Percentiles rank a stretch among this genome's conserved stretches.
Conservation (phyloP, 2,329 filamentous ascomycete genomes). For the Penicillium polonicum region DNA sequence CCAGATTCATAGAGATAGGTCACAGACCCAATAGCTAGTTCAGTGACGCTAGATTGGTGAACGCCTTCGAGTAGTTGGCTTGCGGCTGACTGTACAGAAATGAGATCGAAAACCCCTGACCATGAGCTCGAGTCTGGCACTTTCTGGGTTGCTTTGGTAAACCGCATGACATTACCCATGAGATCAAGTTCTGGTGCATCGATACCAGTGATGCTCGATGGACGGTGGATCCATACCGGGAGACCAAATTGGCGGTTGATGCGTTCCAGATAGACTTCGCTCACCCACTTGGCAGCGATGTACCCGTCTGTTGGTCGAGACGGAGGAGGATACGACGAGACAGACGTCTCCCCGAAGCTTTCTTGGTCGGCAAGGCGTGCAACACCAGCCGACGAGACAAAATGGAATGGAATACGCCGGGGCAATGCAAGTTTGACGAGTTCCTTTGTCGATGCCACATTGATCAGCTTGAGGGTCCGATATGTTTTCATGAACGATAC, state of each 20-base stretch:
- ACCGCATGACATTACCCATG: constrained; percentile 23
- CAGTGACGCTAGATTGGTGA: constrained; percentile 3
- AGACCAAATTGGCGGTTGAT: constrained; percentile 17
- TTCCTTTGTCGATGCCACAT: constrained; percentile 28
- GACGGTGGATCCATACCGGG: constrained; percentile 34
- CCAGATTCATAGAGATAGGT: constrained; percentile 17
- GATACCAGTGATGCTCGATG: constrained; percentile 22
- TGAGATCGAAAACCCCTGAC: constrained; percentile 22
- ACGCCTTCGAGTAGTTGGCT: constrained; percentile 15
- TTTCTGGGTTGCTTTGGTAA: constrained; percentile 14
- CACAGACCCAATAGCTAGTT: not conserved
- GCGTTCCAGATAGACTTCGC: constrained; percentile 40
- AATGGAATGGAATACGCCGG: constrained; percentile 30
- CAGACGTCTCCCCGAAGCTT: constrained; percentile 17
- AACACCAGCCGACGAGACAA: constrained; percentile 29
- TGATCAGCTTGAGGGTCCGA: constrained; percentile 26
- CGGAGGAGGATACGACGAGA: constrained; percentile 25
- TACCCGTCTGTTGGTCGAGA: constrained; percentile 37
- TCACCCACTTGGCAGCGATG: constrained; percentile 41
- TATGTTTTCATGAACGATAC: constrained; percentile 34
- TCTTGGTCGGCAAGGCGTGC: constrained; percentile 13
- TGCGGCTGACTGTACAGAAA: constrained; percentile 21
- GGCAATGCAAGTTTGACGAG: constrained; percentile 26
- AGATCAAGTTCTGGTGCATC: constrained; percentile 23
- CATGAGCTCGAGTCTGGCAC: constrained; percentile 18